These are phyloP conservation scores for Yamagishiella unicocca DNA, from an alignment of 139 green algal genomes.

Conservation along the genomic window DNA sequence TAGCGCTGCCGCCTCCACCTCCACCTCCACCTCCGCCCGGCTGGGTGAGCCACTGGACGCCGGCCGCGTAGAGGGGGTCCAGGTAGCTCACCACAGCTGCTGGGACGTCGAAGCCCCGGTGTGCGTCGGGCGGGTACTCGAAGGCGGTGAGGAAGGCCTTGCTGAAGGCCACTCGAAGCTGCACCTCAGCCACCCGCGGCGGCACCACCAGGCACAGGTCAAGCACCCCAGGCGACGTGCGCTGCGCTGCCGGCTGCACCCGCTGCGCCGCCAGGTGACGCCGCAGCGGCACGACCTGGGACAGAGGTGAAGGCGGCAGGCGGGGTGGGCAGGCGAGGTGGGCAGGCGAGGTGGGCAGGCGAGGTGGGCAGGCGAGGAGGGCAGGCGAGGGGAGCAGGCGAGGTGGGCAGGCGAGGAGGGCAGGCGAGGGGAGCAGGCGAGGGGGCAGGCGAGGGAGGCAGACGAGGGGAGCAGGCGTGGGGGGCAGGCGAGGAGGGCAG, in stretches of 20 bases:
- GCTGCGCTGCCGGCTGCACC: constrained; percentile 63
- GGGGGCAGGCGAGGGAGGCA: no score
- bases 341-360: no score
- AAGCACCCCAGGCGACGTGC: constrained; percentile 62
- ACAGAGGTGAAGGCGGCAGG: background rate
- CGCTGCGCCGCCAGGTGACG: constrained; percentile 17
- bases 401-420: no score
- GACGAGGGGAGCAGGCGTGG: no score
- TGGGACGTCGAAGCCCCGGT: constrained; percentile 91
- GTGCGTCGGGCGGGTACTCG: constrained; percentile 83
- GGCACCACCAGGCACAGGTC: constrained; percentile 71
- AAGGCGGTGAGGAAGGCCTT: constrained; percentile 77
- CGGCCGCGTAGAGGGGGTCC: background rate
- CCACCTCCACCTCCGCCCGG: background rate
- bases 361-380: no score
- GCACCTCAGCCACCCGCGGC: background rate
- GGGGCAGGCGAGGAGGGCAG: no score
- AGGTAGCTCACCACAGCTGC: constrained; percentile 70
- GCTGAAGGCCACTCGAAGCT: constrained; percentile 74
- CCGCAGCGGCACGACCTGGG: constrained; percentile 43
- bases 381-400: no score
- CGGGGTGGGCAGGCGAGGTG: background rate
- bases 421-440: no score
- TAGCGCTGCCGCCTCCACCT: background rate
- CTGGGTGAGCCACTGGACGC: background rate